Conservation (phyloP, 768 basidiomycete genomes). For the Dioszegia aurantiaca region DNA sequence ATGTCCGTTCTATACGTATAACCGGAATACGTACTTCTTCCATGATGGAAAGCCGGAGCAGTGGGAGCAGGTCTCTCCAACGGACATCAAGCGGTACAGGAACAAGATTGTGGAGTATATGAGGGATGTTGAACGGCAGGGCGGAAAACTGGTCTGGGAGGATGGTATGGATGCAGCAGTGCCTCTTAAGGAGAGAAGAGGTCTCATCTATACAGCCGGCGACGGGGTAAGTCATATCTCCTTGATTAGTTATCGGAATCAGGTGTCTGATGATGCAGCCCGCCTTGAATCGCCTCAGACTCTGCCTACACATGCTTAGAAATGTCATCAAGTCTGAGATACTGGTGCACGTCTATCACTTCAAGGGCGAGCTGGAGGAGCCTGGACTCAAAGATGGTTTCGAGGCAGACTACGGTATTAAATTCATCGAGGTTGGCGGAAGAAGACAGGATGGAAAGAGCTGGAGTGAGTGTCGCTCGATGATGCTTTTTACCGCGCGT, state of each 20-base stretch:
- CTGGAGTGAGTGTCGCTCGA: constrained; percentile 32
- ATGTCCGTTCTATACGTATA: constrained; percentile 46
- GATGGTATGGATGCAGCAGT: constrained; percentile 25
- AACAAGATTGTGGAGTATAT: constrained; percentile 42
- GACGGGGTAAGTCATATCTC: constrained; percentile 38
- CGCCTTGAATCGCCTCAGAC: constrained; percentile 49
- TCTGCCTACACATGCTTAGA: constrained; percentile 53
- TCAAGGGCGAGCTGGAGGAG: constrained; percentile 52
- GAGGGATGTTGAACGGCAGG: constrained; percentile 36
- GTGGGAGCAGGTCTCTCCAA: constrained; percentile 34
- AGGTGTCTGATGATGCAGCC: constrained; percentile 12
- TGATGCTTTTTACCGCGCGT: neutral
- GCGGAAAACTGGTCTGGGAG: constrained; percentile 41
- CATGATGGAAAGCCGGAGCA: constrained; percentile 44
- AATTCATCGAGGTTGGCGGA: constrained; percentile 35
- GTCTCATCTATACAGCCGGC: constrained; percentile 45
- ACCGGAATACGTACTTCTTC: constrained; percentile 45
- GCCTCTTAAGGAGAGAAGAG: constrained; percentile 24
- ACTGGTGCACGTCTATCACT: constrained; percentile 55
- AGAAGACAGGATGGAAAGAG: constrained; percentile 35
- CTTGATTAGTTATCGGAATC: neutral
- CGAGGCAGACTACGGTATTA: constrained; percentile 44
- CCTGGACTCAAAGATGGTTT: constrained; percentile 31
- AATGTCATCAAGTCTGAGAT: constrained; percentile 49
- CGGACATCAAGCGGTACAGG: constrained; percentile 41